Evolutionary conservation across 306 rosid genomes (phyloP).

Genomic region (Rubus idaeus): DNA sequence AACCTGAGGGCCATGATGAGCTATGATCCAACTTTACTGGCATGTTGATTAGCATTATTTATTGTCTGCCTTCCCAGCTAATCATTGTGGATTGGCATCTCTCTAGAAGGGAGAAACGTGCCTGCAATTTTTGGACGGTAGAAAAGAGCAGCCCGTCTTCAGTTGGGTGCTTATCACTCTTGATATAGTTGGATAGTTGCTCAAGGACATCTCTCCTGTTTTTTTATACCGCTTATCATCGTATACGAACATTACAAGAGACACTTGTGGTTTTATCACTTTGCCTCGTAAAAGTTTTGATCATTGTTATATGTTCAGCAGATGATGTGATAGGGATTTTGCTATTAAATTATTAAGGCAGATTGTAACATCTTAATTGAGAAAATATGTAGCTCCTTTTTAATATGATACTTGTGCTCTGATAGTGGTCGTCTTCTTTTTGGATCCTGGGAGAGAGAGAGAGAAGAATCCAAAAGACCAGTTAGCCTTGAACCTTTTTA

Average conservation of each 20-base stretch:
- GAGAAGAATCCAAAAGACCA: too few relatives aligned
- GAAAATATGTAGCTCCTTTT: neutral
- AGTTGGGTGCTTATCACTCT: neutral
- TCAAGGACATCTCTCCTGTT: neutral
- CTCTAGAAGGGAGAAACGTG: neutral
- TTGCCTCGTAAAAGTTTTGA: conserved; percentile 19
- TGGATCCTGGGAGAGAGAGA: too few relatives aligned
- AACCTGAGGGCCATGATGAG: conserved; percentile 61
- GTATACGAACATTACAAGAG: neutral
- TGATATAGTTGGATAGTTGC: neutral
- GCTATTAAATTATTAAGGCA: neutral
- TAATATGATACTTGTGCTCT: neutral
- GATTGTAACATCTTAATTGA: neutral
- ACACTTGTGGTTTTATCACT: neutral
- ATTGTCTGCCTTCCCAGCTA: conserved; percentile 34
- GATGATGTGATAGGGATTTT: conserved; percentile 7
- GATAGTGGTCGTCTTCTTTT: too few relatives aligned
- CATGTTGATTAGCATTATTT: conserved; percentile 24
- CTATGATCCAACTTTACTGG: conserved; percentile 46
- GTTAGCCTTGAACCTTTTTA: too few relatives aligned
- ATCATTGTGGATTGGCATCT: conserved; percentile 29
- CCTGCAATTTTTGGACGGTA: conserved; percentile 27
- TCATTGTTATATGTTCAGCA: neutral
- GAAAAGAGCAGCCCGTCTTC: conserved; percentile 21
- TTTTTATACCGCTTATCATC: neutral